These are phyloP conservation scores for Bertia moriformis DNA, from an alignment of 2,329 filamentous ascomycete genomes.

Conservation along the genomic window DNA sequence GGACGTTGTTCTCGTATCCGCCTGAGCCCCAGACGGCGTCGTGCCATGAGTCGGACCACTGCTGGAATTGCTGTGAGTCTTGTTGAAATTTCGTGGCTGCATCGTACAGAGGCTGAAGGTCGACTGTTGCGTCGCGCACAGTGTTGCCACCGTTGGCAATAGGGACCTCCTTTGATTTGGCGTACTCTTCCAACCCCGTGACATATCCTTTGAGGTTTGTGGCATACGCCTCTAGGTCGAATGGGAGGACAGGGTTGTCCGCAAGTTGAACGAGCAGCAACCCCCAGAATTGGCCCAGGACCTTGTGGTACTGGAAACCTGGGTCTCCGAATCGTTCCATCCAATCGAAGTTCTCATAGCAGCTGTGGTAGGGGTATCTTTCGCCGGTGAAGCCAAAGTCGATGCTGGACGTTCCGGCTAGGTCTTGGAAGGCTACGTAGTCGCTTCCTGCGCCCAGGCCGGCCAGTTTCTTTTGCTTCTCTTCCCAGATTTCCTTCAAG, in stretches of 20 bases:
- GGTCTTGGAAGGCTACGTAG: slow-evolving; percentile 79
- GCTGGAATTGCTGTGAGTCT: slow-evolving; percentile 50
- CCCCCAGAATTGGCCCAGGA: slow-evolving; percentile 66
- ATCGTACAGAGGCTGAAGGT: slow-evolving; percentile 43
- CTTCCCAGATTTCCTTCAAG: slow-evolving; percentile 64
- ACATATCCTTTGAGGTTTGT: slow-evolving; percentile 49
- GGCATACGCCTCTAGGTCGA: slow-evolving; percentile 66
- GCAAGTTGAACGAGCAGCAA: slow-evolving; percentile 75
- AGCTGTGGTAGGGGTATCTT: slow-evolving; percentile 28
- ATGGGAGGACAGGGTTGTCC: slow-evolving; percentile 68
- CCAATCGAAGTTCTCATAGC: slow-evolving; percentile 82
- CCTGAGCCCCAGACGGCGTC: slow-evolving; percentile 53
- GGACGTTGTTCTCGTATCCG: slow-evolving; percentile 60
- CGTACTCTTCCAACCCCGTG: slow-evolving; percentile 52
- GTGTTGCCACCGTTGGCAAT: slow-evolving; percentile 16
- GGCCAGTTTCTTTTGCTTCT: slow-evolving; percentile 42
- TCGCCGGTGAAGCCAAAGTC: slow-evolving; percentile 64
- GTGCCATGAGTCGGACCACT: slow-evolving; percentile 70
- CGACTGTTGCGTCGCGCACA: slow-evolving; percentile 20
- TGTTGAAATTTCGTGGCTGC: slow-evolving; percentile 46
- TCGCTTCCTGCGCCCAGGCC: slow-evolving; percentile 65
- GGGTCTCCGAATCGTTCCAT: slow-evolving; percentile 71
- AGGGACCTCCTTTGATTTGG: slow-evolving; percentile 26
- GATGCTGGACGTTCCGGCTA: slow-evolving; percentile 75
- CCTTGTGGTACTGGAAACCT: slow-evolving; percentile 64